Conservation (phyloP, 305 asterid species). For the Nicotiana rustica region DNA sequence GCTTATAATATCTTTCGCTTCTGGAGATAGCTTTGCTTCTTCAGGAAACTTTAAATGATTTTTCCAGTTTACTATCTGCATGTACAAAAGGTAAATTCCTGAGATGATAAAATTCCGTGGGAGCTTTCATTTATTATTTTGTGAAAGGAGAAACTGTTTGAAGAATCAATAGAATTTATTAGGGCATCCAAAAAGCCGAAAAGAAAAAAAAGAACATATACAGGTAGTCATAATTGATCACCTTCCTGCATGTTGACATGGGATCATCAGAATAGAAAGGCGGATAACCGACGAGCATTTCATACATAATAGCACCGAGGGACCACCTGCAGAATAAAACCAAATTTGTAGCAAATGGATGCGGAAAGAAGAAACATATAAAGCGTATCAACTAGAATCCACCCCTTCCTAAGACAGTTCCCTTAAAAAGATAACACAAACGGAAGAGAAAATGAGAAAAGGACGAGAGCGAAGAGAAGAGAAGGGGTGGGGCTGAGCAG, state of each 20-base stretch:
- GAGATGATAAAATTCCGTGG: not conserved
- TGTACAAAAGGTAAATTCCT: not conserved
- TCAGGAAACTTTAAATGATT: conserved; percentile 41
- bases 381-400: not conserved
- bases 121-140: not conserved
- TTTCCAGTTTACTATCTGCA: conserved; percentile 43
- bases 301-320: conserved; percentile 66
- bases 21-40: conserved; percentile 38
- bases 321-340: conserved; percentile 81
- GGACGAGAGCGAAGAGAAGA: not conserved
- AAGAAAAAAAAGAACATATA: not conserved
- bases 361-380: not conserved
- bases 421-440: no score
- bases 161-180: not conserved
- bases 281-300: conserved; percentile 85
- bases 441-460: not conserved
- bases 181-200: not conserved
- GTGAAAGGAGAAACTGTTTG: not conserved
- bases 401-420: not conserved
- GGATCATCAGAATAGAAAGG: conserved; percentile 97
- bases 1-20: conserved; percentile 39
- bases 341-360: conserved; percentile 31
- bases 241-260: conserved; percentile 97
- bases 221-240: conserved; percentile 40
- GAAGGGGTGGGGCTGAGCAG: conserved; percentile 1